Percentiles rank a stretch among this genome's conserved stretches.
These are phyloP conservation scores for Populus nigra DNA, from an alignment of 345 rosid species.

Conservation along the genomic window DNA sequence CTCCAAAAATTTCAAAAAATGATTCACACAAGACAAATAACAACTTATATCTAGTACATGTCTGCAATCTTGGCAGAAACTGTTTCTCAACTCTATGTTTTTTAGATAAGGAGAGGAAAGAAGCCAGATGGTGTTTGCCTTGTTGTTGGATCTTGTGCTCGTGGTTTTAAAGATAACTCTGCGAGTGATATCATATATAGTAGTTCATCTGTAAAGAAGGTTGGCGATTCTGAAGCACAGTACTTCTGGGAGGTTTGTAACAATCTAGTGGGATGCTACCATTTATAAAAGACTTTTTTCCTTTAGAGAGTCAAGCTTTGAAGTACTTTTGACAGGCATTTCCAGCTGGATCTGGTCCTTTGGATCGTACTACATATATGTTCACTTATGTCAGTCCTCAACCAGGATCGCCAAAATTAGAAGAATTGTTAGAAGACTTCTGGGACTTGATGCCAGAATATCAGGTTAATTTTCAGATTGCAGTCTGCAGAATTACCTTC, in stretches of 20 bases:
- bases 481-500: background rate
- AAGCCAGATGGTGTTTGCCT: conserved; percentile 97
- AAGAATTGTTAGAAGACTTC: conserved; percentile 78
- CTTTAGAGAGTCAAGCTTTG: conserved; percentile 12
- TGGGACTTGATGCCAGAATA: conserved; percentile 90
- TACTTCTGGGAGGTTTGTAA: conserved; percentile 87
- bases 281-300: background rate
- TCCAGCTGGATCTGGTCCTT: conserved; percentile 90
- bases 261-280: conserved; percentile 1
- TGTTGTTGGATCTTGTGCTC: conserved; percentile 94
- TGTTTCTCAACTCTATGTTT: conserved; percentile 11
- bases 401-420: conserved; percentile 68
- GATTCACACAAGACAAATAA: background rate
- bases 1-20: background rate
- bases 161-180: conserved; percentile 70
- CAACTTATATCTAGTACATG: background rate
- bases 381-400: conserved; percentile 87
- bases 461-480: conserved; percentile 52
- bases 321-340: conserved; percentile 59
- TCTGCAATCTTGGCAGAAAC: conserved; percentile 1
- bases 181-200: conserved; percentile 85
- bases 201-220: conserved; percentile 62
- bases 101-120: conserved; percentile 68
- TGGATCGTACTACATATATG: conserved; percentile 95
- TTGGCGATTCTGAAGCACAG: conserved; percentile 69